phyloP scores from a whole-genome alignment of 345 rosid species.

The Bruguiera parviflora region DNA sequence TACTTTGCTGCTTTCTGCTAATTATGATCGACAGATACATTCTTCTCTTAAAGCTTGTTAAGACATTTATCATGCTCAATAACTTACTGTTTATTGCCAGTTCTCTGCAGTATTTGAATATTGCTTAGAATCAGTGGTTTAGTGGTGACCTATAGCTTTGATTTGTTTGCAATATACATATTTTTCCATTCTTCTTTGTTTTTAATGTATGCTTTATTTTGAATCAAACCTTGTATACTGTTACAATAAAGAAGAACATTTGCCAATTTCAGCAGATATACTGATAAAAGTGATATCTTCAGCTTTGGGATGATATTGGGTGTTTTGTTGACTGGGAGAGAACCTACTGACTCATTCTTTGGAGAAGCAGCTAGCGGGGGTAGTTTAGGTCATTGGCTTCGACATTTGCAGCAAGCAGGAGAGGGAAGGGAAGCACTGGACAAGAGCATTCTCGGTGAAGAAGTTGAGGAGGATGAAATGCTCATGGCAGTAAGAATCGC shows the following conservation, averaged over 20 bases:
- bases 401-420: conserved; percentile 77
- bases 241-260: conserved; percentile 2
- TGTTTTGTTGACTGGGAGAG: conserved; percentile 75
- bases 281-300: conserved; percentile 81
- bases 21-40: no score
- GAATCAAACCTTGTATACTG: neutral
- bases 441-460: conserved; percentile 79
- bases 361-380: conserved; percentile 57
- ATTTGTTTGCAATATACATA: no score
- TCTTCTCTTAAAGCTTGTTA: neutral
- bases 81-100: no score
- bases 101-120: no score
- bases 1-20: no score
- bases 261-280: conserved; percentile 49
- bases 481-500: conserved; percentile 88
- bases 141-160: no score
- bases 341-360: conserved; percentile 64
- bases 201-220: no score
- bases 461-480: conserved; percentile 96
- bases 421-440: conserved; percentile 83
- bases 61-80: neutral
- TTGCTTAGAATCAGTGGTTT: no score
- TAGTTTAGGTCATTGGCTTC: conserved; percentile 76
- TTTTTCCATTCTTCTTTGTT: no score
- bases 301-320: conserved; percentile 94